Evolutionary conservation across 257 asterid species (phyloP).

Genomic region (Schizonepeta tenuifolia): DNA sequence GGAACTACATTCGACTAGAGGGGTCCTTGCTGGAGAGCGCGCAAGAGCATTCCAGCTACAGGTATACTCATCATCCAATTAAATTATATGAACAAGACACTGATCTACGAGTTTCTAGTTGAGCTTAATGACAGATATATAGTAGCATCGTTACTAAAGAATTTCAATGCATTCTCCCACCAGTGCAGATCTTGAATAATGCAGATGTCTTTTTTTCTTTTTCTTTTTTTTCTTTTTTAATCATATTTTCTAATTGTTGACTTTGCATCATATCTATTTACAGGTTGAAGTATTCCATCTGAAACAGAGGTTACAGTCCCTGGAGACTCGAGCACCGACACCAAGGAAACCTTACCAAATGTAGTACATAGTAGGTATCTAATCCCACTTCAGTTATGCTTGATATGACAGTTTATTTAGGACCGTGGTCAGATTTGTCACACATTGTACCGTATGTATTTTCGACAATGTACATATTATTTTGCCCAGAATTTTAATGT

Average conservation of each 20-base stretch:
- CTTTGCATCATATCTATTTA: conserved; percentile 23
- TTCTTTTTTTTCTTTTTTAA: too few species aligned
- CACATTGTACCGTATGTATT: conserved; percentile 11
- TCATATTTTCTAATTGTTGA: neutral
- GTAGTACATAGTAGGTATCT: conserved; percentile 19
- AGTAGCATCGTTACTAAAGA: too few species aligned
- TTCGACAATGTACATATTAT: conserved; percentile 22
- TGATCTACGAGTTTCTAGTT: too few species aligned
- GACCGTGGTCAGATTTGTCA: too few species aligned
- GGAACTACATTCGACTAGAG: conserved; percentile 98
- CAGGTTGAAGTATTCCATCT: conserved; percentile 95
- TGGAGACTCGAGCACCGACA: conserved; percentile 88
- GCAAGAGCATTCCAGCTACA: conserved; percentile 95
- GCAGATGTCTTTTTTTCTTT: neutral
- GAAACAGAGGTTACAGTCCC: conserved; percentile 88
- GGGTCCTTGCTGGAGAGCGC: conserved; percentile 89
- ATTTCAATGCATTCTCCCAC: too few species aligned
- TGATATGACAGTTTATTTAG: too few species aligned
- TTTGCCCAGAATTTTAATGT: neutral
- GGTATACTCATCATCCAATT: conserved; percentile 47
- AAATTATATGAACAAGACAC: too few species aligned
- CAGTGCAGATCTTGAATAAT: neutral
- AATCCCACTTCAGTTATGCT: too few species aligned
- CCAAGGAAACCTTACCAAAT: conserved; percentile 71
- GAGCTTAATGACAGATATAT: too few species aligned